Conservation (phyloP, 2,329 filamentous ascomycete genomes). For the Macrophomina tecta region DNA sequence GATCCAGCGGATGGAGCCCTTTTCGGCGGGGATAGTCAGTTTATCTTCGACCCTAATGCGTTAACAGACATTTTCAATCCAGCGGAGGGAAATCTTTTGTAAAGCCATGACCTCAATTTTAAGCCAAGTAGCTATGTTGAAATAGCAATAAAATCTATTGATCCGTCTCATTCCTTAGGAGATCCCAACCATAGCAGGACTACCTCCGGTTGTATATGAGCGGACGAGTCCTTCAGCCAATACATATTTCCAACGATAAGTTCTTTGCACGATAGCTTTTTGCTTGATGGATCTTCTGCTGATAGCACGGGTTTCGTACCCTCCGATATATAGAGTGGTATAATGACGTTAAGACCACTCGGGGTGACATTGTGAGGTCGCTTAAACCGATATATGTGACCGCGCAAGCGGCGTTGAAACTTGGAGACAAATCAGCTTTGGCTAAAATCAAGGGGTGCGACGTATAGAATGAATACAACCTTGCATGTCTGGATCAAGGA, state of each 20-base stretch:
- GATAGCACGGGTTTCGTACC: background rate
- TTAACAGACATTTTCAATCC: background rate
- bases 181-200: background rate
- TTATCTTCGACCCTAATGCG: background rate
- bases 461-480: background rate
- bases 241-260: slow-evolving; percentile 1
- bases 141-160: background rate
- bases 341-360: background rate
- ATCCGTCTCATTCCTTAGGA: background rate
- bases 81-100: background rate
- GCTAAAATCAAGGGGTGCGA: background rate
- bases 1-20: background rate
- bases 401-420: background rate
- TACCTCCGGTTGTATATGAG: background rate
- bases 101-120: background rate
- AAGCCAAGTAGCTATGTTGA: background rate
- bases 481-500: background rate
- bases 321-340: background rate
- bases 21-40: background rate
- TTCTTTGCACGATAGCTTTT: background rate
- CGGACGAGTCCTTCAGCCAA: background rate
- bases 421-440: background rate
- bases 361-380: background rate
- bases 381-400: background rate
- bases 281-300: background rate